A percentile compares a stretch with the other conserved stretches of the same genome.
phyloP scores from a whole-genome alignment of 306 rosid genomes.

The Gynostemma pentaphyllum region DNA sequence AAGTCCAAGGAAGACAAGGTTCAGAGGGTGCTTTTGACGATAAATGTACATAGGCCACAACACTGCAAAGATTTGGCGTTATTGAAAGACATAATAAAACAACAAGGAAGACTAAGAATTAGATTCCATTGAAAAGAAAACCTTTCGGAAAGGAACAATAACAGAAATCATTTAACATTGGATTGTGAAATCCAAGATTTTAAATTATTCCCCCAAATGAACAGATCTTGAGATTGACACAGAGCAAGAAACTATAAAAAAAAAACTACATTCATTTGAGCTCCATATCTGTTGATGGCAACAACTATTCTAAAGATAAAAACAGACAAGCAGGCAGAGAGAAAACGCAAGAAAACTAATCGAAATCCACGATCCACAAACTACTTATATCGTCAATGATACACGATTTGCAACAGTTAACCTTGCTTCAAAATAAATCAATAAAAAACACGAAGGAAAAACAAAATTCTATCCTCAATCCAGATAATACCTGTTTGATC shows the following conservation, averaged over 20 bases:
- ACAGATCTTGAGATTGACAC: neutral
- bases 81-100: conserved; percentile 26
- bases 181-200: neutral
- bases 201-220: neutral
- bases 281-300: neutral
- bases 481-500: neutral
- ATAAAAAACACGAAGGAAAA: neutral
- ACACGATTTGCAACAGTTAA: neutral
- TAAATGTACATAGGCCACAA: conserved; percentile 71
- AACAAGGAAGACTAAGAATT: conserved; percentile 51
- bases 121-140: conserved; percentile 18
- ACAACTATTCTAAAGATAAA: neutral
- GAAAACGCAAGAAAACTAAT: neutral
- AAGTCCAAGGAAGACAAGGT: conserved; percentile 75
- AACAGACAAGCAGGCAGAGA: neutral
- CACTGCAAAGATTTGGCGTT: conserved; percentile 31
- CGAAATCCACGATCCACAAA: neutral
- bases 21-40: conserved; percentile 80
- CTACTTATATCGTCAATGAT: neutral
- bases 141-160: neutral
- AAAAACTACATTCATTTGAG: neutral
- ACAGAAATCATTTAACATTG: neutral
- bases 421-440: neutral
- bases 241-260: neutral
- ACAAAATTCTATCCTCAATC: neutral